Evolutionary conservation across 2,329 filamentous ascomycete species (phyloP).

Genomic region (Pseudogymnoascus sp.): DNA sequence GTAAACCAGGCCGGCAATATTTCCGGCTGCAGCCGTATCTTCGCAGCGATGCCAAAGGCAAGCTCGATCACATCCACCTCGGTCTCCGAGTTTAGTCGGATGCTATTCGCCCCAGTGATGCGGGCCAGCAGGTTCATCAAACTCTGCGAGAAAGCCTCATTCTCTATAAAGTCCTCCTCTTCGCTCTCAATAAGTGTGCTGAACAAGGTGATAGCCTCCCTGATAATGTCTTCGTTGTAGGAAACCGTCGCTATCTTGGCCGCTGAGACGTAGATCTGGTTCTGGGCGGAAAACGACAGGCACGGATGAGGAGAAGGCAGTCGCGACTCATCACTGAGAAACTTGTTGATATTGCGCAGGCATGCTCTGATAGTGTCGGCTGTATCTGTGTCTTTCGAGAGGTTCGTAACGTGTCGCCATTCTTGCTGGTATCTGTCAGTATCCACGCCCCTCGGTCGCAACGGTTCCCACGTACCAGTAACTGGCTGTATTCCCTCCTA

Average conservation of each 20-base stretch:
- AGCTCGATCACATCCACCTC: conserved; percentile 87
- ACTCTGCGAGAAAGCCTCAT: conserved; percentile 73
- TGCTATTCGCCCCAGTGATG: conserved; percentile 64
- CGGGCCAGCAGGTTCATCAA: conserved; percentile 78
- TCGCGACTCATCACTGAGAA: conserved; percentile 82
- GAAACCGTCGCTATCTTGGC: conserved; percentile 81
- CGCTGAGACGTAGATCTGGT: conserved; percentile 83
- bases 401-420: conserved; percentile 54
- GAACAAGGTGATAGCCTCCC: conserved; percentile 77
- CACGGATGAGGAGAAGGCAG: conserved; percentile 85
- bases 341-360: conserved; percentile 54
- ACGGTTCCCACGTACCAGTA: conserved; percentile 40
- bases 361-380: conserved; percentile 54
- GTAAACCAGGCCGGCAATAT: conserved; percentile 92
- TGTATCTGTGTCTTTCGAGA: conserved; percentile 50
- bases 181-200: conserved; percentile 91
- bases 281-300: conserved; percentile 74
- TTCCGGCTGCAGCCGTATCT: conserved; percentile 80
- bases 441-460: conserved; percentile 9
- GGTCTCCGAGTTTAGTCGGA: conserved; percentile 67
- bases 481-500: conserved; percentile 55
- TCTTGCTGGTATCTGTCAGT: conserved; percentile 34
- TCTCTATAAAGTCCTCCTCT: conserved; percentile 89
- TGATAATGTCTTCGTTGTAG: conserved; percentile 77
- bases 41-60: conserved; percentile 91